Evolutionary conservation across 2,329 filamentous ascomycete genomes (phyloP).

Genomic region (Fusarium siculi): DNA sequence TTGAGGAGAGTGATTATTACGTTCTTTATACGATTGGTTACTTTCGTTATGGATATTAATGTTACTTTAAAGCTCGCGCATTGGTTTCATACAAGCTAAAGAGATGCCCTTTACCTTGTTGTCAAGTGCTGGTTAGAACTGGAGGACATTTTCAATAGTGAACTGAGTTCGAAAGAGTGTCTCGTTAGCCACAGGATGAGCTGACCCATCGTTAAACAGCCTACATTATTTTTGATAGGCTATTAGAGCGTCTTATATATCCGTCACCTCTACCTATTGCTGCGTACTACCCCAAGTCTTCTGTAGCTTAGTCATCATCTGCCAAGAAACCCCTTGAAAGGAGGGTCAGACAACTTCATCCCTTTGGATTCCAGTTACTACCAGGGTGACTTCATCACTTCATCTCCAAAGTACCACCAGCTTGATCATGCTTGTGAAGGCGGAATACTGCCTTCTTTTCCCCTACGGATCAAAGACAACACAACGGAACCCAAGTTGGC

Average conservation of each 20-base stretch:
- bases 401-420: slow-evolving; percentile 1
- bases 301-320: slow-evolving; percentile 35
- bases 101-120: neutral
- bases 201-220: neutral
- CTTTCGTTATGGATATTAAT: neutral
- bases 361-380: slow-evolving; percentile 41
- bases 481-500: neutral
- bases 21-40: neutral
- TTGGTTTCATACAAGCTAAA: neutral
- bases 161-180: neutral
- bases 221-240: neutral
- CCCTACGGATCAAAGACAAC: neutral
- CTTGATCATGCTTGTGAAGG: neutral
- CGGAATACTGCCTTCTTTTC: neutral
- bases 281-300: neutral
- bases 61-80: neutral
- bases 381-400: slow-evolving; percentile 24
- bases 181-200: neutral
- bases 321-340: slow-evolving; percentile 29
- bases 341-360: slow-evolving; percentile 40
- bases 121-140: neutral
- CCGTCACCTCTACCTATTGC: neutral
- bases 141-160: neutral
- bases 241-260: neutral
- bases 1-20: neutral